Evolutionary conservation across 768 basidiomycete genomes (phyloP).

Genomic region (Leucosporidium yakuticum): DNA sequence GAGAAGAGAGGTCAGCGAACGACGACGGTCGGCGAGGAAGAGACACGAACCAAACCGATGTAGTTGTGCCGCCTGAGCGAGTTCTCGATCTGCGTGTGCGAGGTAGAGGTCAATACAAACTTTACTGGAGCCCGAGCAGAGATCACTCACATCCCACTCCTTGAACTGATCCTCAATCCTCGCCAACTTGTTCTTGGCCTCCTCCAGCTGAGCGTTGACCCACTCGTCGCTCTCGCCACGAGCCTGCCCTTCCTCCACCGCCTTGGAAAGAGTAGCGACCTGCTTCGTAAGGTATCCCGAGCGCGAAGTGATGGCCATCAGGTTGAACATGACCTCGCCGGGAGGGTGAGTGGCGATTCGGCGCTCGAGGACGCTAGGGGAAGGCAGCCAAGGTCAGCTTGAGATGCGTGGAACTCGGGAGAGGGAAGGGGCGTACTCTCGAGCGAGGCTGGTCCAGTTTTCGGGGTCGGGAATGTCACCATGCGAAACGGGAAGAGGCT

Average conservation of each 20-base stretch:
- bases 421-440: constrained; percentile 47
- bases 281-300: constrained; percentile 61
- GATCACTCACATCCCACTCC: constrained; percentile 30
- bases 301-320: constrained; percentile 55
- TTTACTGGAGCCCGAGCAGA: neutral
- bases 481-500: constrained; percentile 70
- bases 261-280: constrained; percentile 59
- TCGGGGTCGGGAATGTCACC: constrained; percentile 64
- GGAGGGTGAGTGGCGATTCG: constrained; percentile 86
- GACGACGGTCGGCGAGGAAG: constrained; percentile 46
- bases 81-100: constrained; percentile 65
- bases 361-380: constrained; percentile 60
- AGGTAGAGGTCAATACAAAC: neutral
- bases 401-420: neutral
- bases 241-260: constrained; percentile 54
- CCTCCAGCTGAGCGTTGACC: constrained; percentile 48
- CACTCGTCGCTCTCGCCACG: constrained; percentile 41
- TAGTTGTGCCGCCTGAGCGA: constrained; percentile 80
- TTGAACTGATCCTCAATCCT: constrained; percentile 34
- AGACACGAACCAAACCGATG: constrained; percentile 50
- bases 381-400: no score
- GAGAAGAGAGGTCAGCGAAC: neutral
- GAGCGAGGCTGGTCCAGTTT: constrained; percentile 77
- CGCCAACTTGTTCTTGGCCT: constrained; percentile 65
- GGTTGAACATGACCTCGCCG: constrained; percentile 58